A percentile compares a stretch with the other conserved stretches of the same genome.
phyloP scores from a whole-genome alignment of 345 rosid species.

The Arabidopsis suecica region DNA sequence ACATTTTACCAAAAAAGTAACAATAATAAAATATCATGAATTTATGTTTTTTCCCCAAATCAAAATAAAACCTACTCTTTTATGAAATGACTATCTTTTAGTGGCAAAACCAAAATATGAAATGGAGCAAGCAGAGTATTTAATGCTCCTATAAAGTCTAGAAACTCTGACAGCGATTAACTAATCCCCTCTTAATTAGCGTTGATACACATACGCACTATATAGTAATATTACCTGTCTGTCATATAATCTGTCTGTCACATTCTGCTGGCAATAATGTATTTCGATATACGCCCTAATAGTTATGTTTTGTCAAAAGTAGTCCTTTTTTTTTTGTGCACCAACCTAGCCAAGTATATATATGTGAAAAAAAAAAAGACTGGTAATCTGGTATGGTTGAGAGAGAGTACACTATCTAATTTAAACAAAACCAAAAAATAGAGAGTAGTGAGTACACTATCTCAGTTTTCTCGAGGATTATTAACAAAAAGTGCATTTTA shows the following conservation, averaged over 20 bases:
- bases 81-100: not conserved
- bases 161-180: not conserved
- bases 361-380: not conserved
- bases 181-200: not conserved
- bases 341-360: not conserved
- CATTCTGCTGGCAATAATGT: constrained; percentile 4
- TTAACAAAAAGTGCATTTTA: not conserved
- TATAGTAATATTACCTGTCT: not conserved
- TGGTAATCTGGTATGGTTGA: not conserved
- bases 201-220: constrained; percentile 8
- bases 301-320: not conserved
- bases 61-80: no score
- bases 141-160: not conserved
- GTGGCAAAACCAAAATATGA: not conserved
- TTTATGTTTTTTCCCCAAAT: no score
- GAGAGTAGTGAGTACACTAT: not conserved
- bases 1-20: no score
- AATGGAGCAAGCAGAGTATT: constrained; percentile 1
- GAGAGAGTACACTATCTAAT: not conserved
- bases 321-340: not conserved
- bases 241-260: not conserved
- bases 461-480: constrained; percentile 6
- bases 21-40: no score
- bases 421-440: not conserved
- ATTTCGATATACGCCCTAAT: constrained; percentile 2